Conservation (phyloP, 2,329 filamentous ascomycete genomes). For the Phaeophleospora eucalypticola region DNA sequence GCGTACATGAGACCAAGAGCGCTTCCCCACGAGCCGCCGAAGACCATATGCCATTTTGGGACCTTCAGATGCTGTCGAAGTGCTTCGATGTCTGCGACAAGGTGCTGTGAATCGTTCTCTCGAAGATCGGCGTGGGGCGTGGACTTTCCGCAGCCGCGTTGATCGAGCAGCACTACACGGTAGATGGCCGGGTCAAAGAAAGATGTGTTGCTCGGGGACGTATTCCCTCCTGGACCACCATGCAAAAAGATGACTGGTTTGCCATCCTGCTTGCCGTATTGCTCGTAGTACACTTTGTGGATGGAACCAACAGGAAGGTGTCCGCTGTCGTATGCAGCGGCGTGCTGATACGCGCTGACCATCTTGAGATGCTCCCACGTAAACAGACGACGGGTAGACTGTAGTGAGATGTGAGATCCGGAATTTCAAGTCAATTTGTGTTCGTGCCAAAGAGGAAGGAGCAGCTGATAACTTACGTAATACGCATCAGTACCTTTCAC, state of each 20-base stretch:
- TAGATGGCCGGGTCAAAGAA: slow-evolving; percentile 33
- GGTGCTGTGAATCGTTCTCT: slow-evolving; percentile 16
- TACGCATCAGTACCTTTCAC: too few relatives aligned
- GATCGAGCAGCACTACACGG: slow-evolving; percentile 39
- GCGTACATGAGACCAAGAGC: slow-evolving; percentile 17
- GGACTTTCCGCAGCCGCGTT: slow-evolving; percentile 38
- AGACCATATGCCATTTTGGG: slow-evolving; percentile 16
- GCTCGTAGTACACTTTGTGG: slow-evolving; percentile 16
- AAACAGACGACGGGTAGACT: too few relatives aligned
- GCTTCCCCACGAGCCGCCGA: slow-evolving; percentile 17
- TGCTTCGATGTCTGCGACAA: slow-evolving; percentile 15
- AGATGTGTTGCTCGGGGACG: slow-evolving; percentile 7
- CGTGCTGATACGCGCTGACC: slow-evolving; percentile 2
- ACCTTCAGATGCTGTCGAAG: slow-evolving; percentile 13
- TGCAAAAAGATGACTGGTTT: slow-evolving; percentile 20
- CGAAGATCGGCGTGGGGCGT: slow-evolving; percentile 12
- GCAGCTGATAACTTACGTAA: too few relatives aligned
- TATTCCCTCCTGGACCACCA: slow-evolving; percentile 17
- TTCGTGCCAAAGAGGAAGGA: too few relatives aligned
- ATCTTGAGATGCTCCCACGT: too few relatives aligned
- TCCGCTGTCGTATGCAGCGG: slow-evolving; percentile 70
- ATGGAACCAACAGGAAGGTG: slow-evolving; percentile 46
- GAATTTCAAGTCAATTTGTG: too few relatives aligned
- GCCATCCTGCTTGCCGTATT: slow-evolving; percentile 14
- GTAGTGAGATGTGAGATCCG: too few relatives aligned